These are phyloP conservation scores for Saitozyma sp. DNA, from an alignment of 768 basidiomycete genomes.

Conservation along the genomic window DNA sequence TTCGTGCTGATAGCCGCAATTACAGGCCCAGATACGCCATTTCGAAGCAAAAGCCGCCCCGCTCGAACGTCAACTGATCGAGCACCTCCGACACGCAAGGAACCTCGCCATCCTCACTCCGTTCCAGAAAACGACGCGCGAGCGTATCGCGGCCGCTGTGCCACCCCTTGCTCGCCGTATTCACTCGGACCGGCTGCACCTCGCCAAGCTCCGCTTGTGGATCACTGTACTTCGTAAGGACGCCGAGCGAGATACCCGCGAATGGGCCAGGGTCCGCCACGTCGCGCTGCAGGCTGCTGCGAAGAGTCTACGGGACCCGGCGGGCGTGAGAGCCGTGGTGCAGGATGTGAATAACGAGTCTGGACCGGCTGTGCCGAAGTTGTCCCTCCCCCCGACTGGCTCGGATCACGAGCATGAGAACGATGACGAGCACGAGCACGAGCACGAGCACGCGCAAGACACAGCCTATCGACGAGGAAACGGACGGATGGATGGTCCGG, in stretches of 20 bases:
- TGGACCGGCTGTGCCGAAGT: not conserved
- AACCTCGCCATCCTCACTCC: slow-evolving; percentile 84
- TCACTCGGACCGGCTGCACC: slow-evolving; percentile 67
- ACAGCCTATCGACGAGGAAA: not conserved
- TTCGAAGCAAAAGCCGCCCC: slow-evolving; percentile 64
- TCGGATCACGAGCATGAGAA: not conserved
- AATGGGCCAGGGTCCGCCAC: slow-evolving; percentile 66
- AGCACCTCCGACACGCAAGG: slow-evolving; percentile 69
- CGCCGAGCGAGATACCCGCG: slow-evolving; percentile 66
- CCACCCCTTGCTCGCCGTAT: slow-evolving; percentile 67
- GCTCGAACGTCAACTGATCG: slow-evolving; percentile 64
- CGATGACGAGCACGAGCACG: not conserved
- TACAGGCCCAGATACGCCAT: slow-evolving; percentile 63
- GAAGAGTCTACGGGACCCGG: slow-evolving; percentile 58
- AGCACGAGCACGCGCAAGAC: not conserved
- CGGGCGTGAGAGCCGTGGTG: slow-evolving; percentile 9
- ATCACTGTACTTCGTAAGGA: slow-evolving; percentile 73
- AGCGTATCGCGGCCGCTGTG: slow-evolving; percentile 66
- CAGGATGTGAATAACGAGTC: slow-evolving; percentile 1
- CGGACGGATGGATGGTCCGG: not conserved
- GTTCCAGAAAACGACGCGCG: slow-evolving; percentile 79
- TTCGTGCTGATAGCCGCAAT: slow-evolving; percentile 18
- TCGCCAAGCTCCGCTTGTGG: slow-evolving; percentile 72
- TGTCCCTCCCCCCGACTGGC: not conserved
- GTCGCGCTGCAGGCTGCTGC: slow-evolving; percentile 74